Percentiles rank a stretch among this genome's conserved stretches.
Conservation (phyloP, 1,284 basidiomycete genomes). For the Fereydounia khargensis region DNA sequence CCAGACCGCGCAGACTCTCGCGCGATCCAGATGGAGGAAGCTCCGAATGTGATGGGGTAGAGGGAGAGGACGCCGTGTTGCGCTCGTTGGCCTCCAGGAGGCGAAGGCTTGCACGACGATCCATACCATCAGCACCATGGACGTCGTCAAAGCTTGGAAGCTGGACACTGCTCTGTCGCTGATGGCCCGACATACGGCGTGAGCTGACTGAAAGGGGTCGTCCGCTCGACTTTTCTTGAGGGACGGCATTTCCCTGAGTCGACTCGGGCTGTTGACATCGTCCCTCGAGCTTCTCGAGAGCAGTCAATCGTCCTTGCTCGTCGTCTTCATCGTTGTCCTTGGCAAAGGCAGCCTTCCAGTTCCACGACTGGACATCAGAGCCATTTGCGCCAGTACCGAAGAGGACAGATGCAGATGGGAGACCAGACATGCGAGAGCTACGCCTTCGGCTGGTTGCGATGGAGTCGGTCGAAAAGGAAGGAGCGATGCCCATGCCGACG, state of each 20-base stretch:
- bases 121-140: constrained; percentile 29
- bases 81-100: constrained; percentile 22
- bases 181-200: constrained; percentile 8
- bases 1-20: constrained; percentile 16
- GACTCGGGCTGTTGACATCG: too few species aligned
- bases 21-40: constrained; percentile 1
- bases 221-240: constrained; percentile 1
- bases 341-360: constrained; percentile 24
- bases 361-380: constrained; percentile 21
- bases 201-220: background rate
- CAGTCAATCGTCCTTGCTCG: constrained; percentile 35
- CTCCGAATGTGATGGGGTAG: background rate
- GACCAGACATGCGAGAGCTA: constrained; percentile 39
- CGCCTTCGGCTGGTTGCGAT: constrained; percentile 11
- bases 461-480: constrained; percentile 6
- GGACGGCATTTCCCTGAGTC: too few species aligned
- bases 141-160: constrained; percentile 47
- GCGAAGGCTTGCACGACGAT: constrained; percentile 6
- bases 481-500: constrained; percentile 18
- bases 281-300: constrained; percentile 50
- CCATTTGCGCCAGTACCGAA: constrained; percentile 22
- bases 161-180: constrained; percentile 40
- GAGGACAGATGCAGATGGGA: constrained; percentile 36
- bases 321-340: constrained; percentile 15
- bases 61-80: background rate